Percentiles rank a stretch among this genome's conserved stretches.
Evolutionary conservation across 2,329 filamentous ascomycete species (phyloP).

Genomic region (Ambrosiella cleistominuta): DNA sequence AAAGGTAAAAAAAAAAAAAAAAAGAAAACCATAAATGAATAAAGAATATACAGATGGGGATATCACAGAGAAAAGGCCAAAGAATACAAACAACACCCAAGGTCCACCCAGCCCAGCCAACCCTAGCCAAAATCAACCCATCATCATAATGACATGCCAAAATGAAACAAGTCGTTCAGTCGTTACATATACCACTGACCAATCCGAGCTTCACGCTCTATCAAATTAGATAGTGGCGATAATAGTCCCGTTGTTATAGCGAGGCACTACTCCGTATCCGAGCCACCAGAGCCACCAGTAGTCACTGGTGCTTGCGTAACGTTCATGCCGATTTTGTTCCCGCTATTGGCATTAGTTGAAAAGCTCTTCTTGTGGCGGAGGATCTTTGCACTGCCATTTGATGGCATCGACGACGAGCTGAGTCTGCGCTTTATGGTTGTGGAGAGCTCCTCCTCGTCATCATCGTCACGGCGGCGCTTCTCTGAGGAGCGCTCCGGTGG

Average conservation of each 20-base stretch:
- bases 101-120: background rate
- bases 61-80: conserved; percentile 1
- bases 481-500: conserved; percentile 68
- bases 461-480: conserved; percentile 80
- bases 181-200: too few species aligned
- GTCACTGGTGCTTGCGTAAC: conserved; percentile 30
- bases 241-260: background rate
- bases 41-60: conserved; percentile 3
- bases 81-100: background rate
- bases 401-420: conserved; percentile 33
- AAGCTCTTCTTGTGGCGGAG: conserved; percentile 30
- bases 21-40: background rate
- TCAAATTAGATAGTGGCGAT: too few species aligned
- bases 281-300: conserved; percentile 21
- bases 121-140: too few species aligned
- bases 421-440: conserved; percentile 52
- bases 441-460: conserved; percentile 62
- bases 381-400: conserved; percentile 14
- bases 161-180: too few species aligned
- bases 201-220: too few species aligned
- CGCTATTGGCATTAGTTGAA: conserved; percentile 23
- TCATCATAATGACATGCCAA: background rate
- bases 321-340: conserved; percentile 40
- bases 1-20: background rate
- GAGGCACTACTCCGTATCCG: conserved; percentile 21